Percentiles rank a stretch among this genome's conserved stretches.
Conservation (phyloP, 306 rosid genomes). For the Ochetophila trinervis region DNA sequence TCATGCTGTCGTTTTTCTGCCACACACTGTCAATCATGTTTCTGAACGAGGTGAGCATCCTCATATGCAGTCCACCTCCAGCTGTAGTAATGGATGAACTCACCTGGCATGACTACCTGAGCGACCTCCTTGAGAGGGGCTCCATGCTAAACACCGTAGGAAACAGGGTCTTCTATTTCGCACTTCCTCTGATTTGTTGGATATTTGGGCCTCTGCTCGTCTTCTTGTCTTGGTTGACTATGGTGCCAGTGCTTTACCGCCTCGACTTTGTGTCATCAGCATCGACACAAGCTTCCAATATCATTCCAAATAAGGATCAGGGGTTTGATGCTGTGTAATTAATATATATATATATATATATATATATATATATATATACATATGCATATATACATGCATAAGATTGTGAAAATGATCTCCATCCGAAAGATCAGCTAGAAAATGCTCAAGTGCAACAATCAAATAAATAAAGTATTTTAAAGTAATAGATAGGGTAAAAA, state of each 20-base stretch:
- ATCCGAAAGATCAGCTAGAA: too few species aligned
- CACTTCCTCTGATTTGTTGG: slow-evolving; percentile 42
- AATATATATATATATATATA: too few species aligned
- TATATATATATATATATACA: too few species aligned
- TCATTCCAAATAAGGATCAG: too few species aligned
- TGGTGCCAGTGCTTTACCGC: slow-evolving; percentile 30
- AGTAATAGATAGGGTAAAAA: too few species aligned
- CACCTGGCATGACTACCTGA: slow-evolving; percentile 9
- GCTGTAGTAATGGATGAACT: background rate
- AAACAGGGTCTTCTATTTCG: slow-evolving; percentile 33
- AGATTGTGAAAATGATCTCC: too few species aligned
- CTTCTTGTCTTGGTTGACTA: slow-evolving; percentile 19
- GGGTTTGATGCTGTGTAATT: too few species aligned
- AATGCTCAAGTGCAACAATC: too few species aligned
- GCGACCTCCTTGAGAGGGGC: slow-evolving; percentile 28
- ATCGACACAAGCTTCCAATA: too few species aligned
- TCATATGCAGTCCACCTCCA: slow-evolving; percentile 4
- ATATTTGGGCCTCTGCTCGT: slow-evolving; percentile 36
- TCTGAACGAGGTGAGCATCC: slow-evolving; percentile 22
- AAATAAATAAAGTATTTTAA: too few species aligned
- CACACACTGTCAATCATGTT: slow-evolving; percentile 32
- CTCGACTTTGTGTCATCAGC: slow-evolving; percentile 8
- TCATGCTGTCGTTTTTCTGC: slow-evolving; percentile 33
- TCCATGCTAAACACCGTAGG: slow-evolving; percentile 25
- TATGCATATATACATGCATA: too few species aligned